Conservation (phyloP, 345 rosid species). For the Trapa bicornis region DNA sequence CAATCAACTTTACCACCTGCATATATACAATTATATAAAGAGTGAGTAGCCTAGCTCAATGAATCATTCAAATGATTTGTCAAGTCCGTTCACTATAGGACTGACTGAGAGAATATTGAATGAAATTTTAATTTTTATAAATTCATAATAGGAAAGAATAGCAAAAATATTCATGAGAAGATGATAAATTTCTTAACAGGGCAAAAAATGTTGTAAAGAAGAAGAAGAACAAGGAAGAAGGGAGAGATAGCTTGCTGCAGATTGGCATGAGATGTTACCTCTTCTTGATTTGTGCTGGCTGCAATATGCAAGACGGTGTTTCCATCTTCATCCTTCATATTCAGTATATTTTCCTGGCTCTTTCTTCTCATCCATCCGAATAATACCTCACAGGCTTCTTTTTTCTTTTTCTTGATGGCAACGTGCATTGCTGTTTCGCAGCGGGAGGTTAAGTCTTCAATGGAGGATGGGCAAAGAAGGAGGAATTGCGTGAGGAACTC, state of each 20-base stretch:
- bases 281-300: neutral
- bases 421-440: no score
- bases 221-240: neutral
- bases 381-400: no score
- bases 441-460: no score
- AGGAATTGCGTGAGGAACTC: no score
- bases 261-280: neutral
- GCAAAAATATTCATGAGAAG: neutral
- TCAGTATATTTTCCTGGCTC: no score
- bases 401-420: no score
- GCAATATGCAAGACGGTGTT: constrained; percentile 1
- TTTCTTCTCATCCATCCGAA: no score
- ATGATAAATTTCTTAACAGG: neutral
- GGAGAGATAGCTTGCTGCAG: neutral
- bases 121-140: neutral
- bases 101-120: neutral
- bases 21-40: neutral
- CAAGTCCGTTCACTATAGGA: no score
- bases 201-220: neutral
- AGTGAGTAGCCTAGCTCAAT: neutral
- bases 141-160: neutral
- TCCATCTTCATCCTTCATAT: neutral
- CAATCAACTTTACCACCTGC: neutral
- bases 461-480: no score
- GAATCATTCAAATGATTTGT: neutral